Percentiles rank a stretch among this genome's conserved stretches.
These are phyloP conservation scores for Cercospora zeae-maydis DNA, from an alignment of 2,329 filamentous ascomycete species.

Conservation along the genomic window DNA sequence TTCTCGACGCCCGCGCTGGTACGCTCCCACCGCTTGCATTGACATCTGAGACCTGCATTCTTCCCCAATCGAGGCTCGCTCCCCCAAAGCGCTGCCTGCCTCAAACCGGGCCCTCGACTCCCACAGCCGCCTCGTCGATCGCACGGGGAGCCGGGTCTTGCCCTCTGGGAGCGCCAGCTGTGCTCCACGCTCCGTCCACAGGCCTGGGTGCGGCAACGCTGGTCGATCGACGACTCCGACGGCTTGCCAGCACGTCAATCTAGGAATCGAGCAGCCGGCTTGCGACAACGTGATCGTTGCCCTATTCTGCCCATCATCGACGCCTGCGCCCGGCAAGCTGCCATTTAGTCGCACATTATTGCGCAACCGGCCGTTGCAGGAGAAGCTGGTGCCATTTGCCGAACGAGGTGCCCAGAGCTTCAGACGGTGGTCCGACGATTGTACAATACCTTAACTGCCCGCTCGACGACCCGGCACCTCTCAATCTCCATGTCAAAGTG, in stretches of 20 bases:
- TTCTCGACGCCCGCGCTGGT: conserved; percentile 16
- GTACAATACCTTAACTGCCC: conserved; percentile 23
- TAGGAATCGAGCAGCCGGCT: conserved; percentile 22
- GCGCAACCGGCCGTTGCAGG: conserved; percentile 19
- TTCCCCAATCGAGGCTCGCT: conserved; percentile 14
- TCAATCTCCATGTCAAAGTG: conserved; percentile 23
- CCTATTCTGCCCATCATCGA: conserved; percentile 12
- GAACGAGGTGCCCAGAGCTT: conserved; percentile 6
- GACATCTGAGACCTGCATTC: conserved; percentile 23
- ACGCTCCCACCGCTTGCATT: conserved; percentile 19
- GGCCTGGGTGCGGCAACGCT: conserved; percentile 17
- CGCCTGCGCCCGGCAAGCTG: conserved; percentile 16
- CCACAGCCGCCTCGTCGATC: conserved; percentile 23
- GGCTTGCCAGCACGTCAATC: conserved; percentile 19
- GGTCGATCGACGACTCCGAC: conserved; percentile 15
- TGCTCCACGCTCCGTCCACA: conserved; percentile 10
- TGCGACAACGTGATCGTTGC: conserved; percentile 15
- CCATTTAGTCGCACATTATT: conserved; percentile 20
- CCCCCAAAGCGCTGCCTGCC: not conserved
- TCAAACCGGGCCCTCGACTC: conserved; percentile 21
- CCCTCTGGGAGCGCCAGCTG: conserved; percentile 12
- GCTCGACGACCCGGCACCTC: conserved; percentile 7
- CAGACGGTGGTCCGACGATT: conserved; percentile 10
- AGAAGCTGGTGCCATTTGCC: conserved; percentile 17
- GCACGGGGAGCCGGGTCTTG: conserved; percentile 23